These are phyloP conservation scores for Camelina laxa DNA, from an alignment of 345 rosid genomes.

Conservation along the genomic window DNA sequence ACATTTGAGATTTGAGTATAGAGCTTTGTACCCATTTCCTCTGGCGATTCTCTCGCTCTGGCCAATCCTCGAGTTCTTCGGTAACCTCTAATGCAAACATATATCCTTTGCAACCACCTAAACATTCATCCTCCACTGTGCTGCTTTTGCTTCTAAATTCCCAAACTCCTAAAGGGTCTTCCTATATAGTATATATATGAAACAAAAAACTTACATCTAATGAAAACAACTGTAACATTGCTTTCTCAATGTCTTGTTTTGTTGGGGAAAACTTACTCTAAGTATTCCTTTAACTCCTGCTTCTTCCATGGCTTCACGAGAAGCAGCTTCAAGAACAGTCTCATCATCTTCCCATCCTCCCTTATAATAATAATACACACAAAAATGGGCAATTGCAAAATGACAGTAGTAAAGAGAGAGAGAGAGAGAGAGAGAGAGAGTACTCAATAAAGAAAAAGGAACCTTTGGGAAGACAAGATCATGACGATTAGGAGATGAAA, in stretches of 20 bases:
- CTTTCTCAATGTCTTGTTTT: neutral
- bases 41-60: conserved; percentile 57
- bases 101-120: conserved; percentile 46
- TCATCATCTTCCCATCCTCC: conserved; percentile 99
- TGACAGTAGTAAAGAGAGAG: neutral
- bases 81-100: conserved; percentile 61
- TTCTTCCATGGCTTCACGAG: conserved; percentile 93
- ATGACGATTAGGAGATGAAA: conserved; percentile 81
- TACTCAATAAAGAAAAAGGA: neutral
- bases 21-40: conserved; percentile 72
- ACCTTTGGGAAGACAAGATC: conserved; percentile 96
- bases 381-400: neutral
- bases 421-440: conserved; percentile 15
- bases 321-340: conserved; percentile 80
- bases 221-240: neutral
- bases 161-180: conserved; percentile 66
- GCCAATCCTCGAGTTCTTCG: conserved; percentile 84
- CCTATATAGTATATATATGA: too few species aligned
- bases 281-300: conserved; percentile 89
- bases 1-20: neutral
- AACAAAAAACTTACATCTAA: too few species aligned
- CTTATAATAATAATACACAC: conserved; percentile 41
- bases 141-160: conserved; percentile 51
- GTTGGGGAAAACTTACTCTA: conserved; percentile 48
- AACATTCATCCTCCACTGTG: conserved; percentile 33